Conservation (phyloP, 345 rosid species). For the Gossypium sturtianum region DNA sequence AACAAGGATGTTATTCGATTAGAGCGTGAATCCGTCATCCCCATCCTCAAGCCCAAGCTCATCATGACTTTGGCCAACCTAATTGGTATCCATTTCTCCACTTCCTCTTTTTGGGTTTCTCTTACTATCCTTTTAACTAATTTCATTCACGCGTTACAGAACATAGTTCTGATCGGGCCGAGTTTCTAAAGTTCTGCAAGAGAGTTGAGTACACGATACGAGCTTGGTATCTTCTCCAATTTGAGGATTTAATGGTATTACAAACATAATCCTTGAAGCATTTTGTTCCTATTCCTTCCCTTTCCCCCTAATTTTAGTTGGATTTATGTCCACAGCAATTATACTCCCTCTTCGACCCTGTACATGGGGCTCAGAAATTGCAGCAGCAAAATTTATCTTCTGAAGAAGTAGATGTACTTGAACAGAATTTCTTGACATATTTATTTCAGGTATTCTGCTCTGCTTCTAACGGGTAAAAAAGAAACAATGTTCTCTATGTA, state of each 20-base stretch:
- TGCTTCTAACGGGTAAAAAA: neutral
- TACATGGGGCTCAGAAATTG: constrained; percentile 64
- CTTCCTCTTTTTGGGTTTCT: neutral
- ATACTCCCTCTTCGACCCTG: constrained; percentile 89
- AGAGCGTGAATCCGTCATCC: constrained; percentile 91
- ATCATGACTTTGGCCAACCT: constrained; percentile 92
- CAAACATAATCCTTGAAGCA: neutral
- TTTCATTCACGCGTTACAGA: constrained; percentile 32
- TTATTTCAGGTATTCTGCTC: constrained; percentile 67
- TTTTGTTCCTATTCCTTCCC: constrained; percentile 7
- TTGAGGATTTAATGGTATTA: constrained; percentile 88
- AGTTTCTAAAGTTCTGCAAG: constrained; percentile 87
- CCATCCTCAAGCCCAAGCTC: constrained; percentile 91
- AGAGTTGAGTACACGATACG: constrained; percentile 90
- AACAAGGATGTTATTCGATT: constrained; percentile 68
- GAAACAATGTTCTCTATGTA: too few relatives aligned
- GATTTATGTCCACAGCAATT: constrained; percentile 58
- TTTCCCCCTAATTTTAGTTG: constrained; percentile 7
- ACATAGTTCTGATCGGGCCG: constrained; percentile 58
- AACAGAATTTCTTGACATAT: constrained; percentile 79
- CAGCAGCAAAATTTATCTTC: constrained; percentile 67
- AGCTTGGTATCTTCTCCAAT: constrained; percentile 94
- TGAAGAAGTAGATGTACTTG: constrained; percentile 66
- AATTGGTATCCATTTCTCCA: constrained; percentile 42
- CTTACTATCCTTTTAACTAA: too few relatives aligned